Conservation (phyloP, 2,329 filamentous ascomycete genomes). For the Neobulgaria alba region DNA sequence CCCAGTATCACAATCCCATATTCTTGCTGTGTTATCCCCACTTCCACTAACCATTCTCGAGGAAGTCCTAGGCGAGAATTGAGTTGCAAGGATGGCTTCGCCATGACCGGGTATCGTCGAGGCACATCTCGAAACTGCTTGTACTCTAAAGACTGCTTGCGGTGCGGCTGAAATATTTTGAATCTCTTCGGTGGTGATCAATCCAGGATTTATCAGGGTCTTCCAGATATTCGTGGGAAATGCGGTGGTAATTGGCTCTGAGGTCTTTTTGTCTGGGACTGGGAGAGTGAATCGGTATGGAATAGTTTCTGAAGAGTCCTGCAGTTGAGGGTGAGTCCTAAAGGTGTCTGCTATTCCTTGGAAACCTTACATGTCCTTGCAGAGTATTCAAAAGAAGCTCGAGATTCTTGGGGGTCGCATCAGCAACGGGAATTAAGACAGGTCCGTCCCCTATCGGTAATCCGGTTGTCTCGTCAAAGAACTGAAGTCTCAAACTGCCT, state of each 20-base stretch:
- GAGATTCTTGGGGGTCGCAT: conserved; percentile 83
- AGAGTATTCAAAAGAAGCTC: conserved; percentile 80
- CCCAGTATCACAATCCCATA: conserved; percentile 93
- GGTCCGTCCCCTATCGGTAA: conserved; percentile 53
- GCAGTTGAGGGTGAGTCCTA: conserved; percentile 2
- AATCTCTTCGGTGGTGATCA: conserved; percentile 30
- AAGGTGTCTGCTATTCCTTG: neutral
- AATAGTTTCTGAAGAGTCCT: conserved; percentile 52
- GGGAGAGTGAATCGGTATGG: conserved; percentile 57
- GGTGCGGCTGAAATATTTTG: conserved; percentile 54
- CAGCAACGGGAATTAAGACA: conserved; percentile 68
- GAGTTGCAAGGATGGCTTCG: conserved; percentile 76
- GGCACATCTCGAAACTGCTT: conserved; percentile 82
- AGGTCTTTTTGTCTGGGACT: conserved; percentile 33
- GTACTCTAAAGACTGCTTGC: conserved; percentile 89
- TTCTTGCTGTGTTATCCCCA: conserved; percentile 81
- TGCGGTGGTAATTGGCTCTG: conserved; percentile 33
- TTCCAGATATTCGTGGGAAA: conserved; percentile 35
- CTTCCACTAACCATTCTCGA: conserved; percentile 77
- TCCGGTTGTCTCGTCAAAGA: conserved; percentile 74
- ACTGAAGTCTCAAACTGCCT: conserved; percentile 77
- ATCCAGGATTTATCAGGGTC: conserved; percentile 34
- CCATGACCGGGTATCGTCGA: conserved; percentile 86
- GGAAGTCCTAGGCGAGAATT: conserved; percentile 75
- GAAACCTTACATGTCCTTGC: conserved; percentile 56